phyloP scores from a whole-genome alignment of 2,329 filamentous ascomycete genomes.

The Cytospora schulzeri region DNA sequence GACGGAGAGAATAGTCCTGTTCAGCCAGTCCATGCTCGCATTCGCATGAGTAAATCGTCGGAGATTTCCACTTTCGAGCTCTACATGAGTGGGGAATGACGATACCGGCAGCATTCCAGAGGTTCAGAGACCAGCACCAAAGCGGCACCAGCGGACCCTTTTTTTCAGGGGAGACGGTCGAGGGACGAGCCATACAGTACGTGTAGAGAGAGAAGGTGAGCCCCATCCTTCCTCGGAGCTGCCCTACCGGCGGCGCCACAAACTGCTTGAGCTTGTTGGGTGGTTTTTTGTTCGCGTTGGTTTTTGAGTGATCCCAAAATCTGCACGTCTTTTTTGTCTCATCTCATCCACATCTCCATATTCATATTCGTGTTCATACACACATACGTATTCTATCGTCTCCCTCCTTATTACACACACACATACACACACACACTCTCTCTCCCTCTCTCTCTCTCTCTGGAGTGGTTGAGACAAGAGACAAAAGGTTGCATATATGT shows the following conservation, averaged over 20 bases:
- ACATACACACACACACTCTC: too few species aligned
- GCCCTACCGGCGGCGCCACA: conserved; percentile 19
- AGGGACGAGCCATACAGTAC: neutral
- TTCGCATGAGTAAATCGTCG: conserved; percentile 9
- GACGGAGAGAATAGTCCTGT: neutral
- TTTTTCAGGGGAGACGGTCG: conserved; percentile 19
- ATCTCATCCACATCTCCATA: neutral
- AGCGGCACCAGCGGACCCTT: conserved; percentile 22
- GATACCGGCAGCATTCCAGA: conserved; percentile 24
- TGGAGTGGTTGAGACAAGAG: neutral
- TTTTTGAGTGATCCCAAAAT: conserved; percentile 8
- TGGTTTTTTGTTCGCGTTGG: conserved; percentile 14
- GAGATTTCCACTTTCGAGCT: conserved; percentile 24
- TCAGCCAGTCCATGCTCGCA: neutral
- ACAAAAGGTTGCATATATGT: neutral
- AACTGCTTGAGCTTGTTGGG: neutral
- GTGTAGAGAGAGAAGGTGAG: too few species aligned
- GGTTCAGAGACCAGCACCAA: conserved; percentile 7
- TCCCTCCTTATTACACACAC: too few species aligned
- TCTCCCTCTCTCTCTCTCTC: too few species aligned
- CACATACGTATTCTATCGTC: too few species aligned
- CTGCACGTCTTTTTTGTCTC: conserved; percentile 9
- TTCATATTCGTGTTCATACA: too few species aligned
- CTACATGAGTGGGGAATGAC: conserved; percentile 27
- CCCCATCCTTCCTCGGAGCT: conserved; percentile 10